These are phyloP conservation scores for Camellia granthamiana DNA, from an alignment of 148 eudicot genomes.

Conservation along the genomic window DNA sequence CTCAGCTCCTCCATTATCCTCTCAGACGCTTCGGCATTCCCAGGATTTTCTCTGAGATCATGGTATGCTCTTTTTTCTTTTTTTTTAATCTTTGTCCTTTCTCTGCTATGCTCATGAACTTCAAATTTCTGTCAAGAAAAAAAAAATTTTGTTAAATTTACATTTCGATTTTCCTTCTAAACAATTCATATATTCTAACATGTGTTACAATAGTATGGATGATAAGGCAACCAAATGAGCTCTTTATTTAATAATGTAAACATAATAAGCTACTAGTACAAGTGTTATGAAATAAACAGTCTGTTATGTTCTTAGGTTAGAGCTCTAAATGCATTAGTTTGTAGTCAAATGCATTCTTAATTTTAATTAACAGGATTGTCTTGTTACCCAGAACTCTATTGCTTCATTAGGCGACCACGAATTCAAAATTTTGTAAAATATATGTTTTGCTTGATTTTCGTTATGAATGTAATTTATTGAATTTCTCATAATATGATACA, in stretches of 20 bases:
- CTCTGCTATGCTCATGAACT: background rate
- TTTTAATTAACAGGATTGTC: background rate
- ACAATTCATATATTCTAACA: no score
- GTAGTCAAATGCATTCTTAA: background rate
- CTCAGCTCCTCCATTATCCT: constrained; percentile 23
- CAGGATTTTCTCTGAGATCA: constrained; percentile 28
- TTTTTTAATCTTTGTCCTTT: background rate
- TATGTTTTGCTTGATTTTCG: no score
- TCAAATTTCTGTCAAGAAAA: background rate
- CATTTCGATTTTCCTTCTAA: no score
- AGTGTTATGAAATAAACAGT: background rate
- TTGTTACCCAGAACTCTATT: no score
- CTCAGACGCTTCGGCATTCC: constrained; percentile 30
- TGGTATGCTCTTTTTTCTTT: constrained; percentile 14
- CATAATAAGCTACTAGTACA: no score
- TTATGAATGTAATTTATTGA: no score
- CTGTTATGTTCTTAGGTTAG: background rate
- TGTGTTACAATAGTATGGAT: no score
- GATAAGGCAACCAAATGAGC: no score
- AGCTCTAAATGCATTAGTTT: background rate
- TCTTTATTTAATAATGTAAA: no score
- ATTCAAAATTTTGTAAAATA: no score
- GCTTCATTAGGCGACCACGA: no score
- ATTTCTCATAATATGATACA: no score
- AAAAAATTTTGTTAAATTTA: background rate